Base-by-base conservation (phyloP, 306 rosid genomes). In the Elaeagnus macrophylla region DNA sequence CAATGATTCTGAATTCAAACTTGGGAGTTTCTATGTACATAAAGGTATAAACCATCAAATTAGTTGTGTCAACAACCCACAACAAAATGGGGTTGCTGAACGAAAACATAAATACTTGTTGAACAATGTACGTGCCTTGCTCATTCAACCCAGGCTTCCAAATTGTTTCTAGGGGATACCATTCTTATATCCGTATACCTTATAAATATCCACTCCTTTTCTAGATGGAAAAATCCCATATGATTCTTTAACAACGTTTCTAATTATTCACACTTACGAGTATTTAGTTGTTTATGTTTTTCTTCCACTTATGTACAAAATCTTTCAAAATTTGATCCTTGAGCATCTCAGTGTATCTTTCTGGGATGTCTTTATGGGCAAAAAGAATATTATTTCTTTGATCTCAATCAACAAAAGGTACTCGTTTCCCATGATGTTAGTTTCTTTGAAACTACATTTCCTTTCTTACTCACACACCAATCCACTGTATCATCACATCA, bases 241-340 rank as follows among this genome's bases (percentile, higher is more conserved):
- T 18, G 61, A 11, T 10, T 64, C 5, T 48, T 32, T 38, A 6
- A 17, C 6, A 36, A 25, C 10, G 9, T n/a, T n/a, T 61, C 40
- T 0, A 45, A 16, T 13, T 45, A 54, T 10, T 13, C 58, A 37
- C 67, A 62, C 8, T 25, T 20, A 12, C 10, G 36, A 7, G 59
- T 62, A 14, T 62, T 62, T 53, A 44, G 60, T 1, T 62, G 59
- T 53, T 8, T 2, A 0, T 62, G 59, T 42, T 62, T 62, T 53
- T 12, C 10, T 3, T 62, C 59, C 5, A 51, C 51, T 1, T 15
- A 51, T 62, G 12, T 59, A n/a, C 6, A 6, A 7, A 7, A 12
- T 4, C 54, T 17, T 14, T 7, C 11, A 3, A 60, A 60, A 13
- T 60, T 46, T 5, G 65, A 60, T 37, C 36, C 55, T 5, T 10